Conservation (phyloP, 2,329 filamentous ascomycete species). For the Alternaria arbusti region DNA sequence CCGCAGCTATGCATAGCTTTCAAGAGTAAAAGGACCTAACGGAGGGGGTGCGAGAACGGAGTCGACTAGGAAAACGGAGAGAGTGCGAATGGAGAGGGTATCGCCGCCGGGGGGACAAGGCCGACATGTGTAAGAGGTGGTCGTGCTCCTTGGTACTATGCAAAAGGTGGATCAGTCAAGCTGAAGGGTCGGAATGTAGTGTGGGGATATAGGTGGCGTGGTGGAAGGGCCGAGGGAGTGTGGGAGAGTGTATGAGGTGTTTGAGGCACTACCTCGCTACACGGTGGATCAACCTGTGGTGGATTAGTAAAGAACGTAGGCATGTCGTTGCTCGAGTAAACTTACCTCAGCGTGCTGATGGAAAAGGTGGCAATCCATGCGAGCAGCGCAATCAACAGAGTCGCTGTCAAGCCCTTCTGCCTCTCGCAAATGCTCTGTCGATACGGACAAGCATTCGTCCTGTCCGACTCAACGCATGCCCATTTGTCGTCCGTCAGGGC, state of each 20-base stretch:
- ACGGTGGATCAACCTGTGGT: slow-evolving; percentile 34
- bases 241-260: slow-evolving; percentile 1
- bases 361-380: slow-evolving; percentile 92
- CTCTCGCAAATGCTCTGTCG: slow-evolving; percentile 62
- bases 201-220: slow-evolving; percentile 1
- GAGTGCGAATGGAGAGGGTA: slow-evolving; percentile 3
- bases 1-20: slow-evolving; percentile 10
- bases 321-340: not conserved
- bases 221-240: slow-evolving; percentile 3
- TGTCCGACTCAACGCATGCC: slow-evolving; percentile 47
- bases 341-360: slow-evolving; percentile 65
- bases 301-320: slow-evolving; percentile 7
- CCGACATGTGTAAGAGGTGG: slow-evolving; percentile 5
- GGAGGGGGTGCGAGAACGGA: slow-evolving; percentile 9
- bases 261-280: slow-evolving; percentile 36
- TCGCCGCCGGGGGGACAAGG: slow-evolving; percentile 6
- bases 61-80: slow-evolving; percentile 13
- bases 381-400: slow-evolving; percentile 80
- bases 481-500: slow-evolving; percentile 71
- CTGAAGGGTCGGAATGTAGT: slow-evolving; percentile 1
- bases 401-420: slow-evolving; percentile 75
- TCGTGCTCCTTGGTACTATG: slow-evolving; percentile 2
- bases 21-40: slow-evolving; percentile 11
- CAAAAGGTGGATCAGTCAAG: slow-evolving; percentile 1
- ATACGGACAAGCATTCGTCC: slow-evolving; percentile 28